Base-by-base conservation (phyloP, 106 monocot species). In the Apostasia shenzhenica region DNA sequence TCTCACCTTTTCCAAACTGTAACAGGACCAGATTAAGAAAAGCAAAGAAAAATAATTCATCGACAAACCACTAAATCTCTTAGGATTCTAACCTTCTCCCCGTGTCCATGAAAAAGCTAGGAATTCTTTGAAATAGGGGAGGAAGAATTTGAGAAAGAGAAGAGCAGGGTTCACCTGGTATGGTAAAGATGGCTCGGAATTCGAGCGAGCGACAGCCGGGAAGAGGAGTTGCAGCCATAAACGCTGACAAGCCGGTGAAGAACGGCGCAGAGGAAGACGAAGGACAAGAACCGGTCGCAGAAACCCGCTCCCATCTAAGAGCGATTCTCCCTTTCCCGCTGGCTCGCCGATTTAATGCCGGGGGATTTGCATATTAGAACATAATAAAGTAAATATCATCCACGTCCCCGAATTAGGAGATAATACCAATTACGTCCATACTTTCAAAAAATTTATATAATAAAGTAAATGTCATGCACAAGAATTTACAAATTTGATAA, bases 131-230 rank as follows among this genome's bases (percentile, higher is more conserved):
- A 54, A 11, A 26, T 26, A 26, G 26, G 26, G 26, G 26, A 26
- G 26, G 26, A 26, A 26, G 26, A 26, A 26, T 26, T 26, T 26
- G 26, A 26, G 26, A 26, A 26, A 26, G 26, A 26, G 26, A 26
- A 26, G 26, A 26, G 26, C 26, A 26, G n/a, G 6, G 2, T 37
- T 66, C 11, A 93, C 92, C 97, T 93, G 4, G 90, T 79, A 78
- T 87, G 97, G 70, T 99, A 99, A 77, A 99, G 89, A 77, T 83
- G 75, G 45, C 39, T 62, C 8, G 81, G 78, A 69, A 97, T 87
- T 58, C 70, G 82, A 14, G 92, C 76, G 71, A 83, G 43, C 60
- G 67, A 62, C 41, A 65, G 55, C 67, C 69, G 68, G 55, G 70
- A 73, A 1, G 86, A 77, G 1, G 78, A 78, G 58, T 77, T 76